Conservation (phyloP, 2,329 filamentous ascomycete species). For the Xylaria sp. region DNA sequence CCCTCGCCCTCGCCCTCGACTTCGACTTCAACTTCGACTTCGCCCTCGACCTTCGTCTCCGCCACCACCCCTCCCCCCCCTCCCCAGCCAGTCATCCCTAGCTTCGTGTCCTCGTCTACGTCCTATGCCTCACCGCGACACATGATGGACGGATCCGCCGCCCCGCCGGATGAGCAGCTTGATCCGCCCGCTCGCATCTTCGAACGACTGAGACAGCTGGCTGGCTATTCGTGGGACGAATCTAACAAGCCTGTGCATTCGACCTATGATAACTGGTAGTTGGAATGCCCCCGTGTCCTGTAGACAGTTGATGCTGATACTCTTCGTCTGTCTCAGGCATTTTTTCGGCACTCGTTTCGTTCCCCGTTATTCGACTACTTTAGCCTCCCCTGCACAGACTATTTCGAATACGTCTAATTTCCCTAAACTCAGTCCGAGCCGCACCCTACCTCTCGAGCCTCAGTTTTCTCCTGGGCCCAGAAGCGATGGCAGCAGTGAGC, state of each 20-base stretch:
- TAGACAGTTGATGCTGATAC: conserved; percentile 17
- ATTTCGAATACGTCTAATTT: conserved; percentile 57
- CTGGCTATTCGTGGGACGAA: conserved; percentile 82
- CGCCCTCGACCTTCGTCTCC: conserved; percentile 14
- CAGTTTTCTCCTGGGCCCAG: conserved; percentile 50
- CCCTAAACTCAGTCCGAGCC: conserved; percentile 56
- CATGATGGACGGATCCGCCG: conserved; percentile 62
- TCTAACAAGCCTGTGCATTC: conserved; percentile 66
- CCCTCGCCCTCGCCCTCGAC: conserved; percentile 10
- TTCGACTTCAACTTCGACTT: conserved; percentile 7
- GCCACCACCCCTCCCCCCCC: conserved; percentile 12
- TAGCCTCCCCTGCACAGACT: conserved; percentile 58
- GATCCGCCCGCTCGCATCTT: conserved; percentile 75
- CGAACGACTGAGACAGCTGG: conserved; percentile 76
- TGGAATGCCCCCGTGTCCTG: conserved; percentile 9
- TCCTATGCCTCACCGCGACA: conserved; percentile 40
- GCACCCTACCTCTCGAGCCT: conserved; percentile 57
- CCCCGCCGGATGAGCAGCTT: conserved; percentile 64
- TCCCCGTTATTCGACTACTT: conserved; percentile 59
- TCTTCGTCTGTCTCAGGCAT: conserved; percentile 60
- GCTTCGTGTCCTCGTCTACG: conserved; percentile 4
- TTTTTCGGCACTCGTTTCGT: conserved; percentile 71
- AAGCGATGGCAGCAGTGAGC: conserved; percentile 55
- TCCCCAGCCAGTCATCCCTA: conserved; percentile 19
- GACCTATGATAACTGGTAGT: conserved; percentile 88